These are phyloP conservation scores for Citrus medica DNA, from an alignment of 345 rosid genomes.

Conservation along the genomic window DNA sequence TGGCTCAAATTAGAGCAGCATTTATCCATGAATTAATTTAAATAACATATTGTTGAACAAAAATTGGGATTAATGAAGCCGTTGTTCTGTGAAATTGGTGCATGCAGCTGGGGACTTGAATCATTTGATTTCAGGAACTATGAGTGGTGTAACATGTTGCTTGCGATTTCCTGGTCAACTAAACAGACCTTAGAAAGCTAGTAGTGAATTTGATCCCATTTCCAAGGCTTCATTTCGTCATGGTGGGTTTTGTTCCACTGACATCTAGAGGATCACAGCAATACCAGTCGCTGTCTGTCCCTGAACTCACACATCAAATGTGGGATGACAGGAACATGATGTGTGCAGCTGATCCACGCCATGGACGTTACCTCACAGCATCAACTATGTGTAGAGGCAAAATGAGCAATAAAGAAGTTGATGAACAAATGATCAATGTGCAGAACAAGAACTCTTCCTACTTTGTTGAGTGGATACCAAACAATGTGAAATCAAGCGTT, in stretches of 20 bases:
- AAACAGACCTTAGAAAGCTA: conserved; percentile 23
- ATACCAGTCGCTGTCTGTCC: conserved; percentile 28
- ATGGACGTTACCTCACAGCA: conserved; percentile 33
- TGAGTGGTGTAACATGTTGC: conserved; percentile 30
- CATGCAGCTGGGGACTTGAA: conserved; percentile 24
- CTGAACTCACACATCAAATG: conserved; percentile 32
- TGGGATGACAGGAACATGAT: conserved; percentile 34
- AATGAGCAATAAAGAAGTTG: conserved; percentile 42
- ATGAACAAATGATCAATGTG: conserved; percentile 27
- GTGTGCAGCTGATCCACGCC: conserved; percentile 33
- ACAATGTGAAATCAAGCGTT: conserved; percentile 29
- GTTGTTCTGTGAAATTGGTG: no score
- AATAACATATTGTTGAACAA: no score
- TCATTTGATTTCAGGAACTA: conserved; percentile 26
- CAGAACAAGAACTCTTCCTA: conserved; percentile 30
- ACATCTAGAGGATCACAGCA: conserved; percentile 40
- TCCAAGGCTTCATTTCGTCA: conserved; percentile 28
- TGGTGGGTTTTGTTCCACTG: conserved; percentile 34
- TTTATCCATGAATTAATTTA: no score
- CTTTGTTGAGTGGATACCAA: conserved; percentile 17
- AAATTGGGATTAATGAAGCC: no score
- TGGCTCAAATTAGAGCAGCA: no score
- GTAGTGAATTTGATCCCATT: conserved; percentile 26
- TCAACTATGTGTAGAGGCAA: conserved; percentile 41
- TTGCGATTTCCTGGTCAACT: conserved; percentile 28